Evolutionary conservation across 129 eudicot species (phyloP), one percentile per base, ranked within the genome.

Genomic region (Artemisia annua): DNA sequence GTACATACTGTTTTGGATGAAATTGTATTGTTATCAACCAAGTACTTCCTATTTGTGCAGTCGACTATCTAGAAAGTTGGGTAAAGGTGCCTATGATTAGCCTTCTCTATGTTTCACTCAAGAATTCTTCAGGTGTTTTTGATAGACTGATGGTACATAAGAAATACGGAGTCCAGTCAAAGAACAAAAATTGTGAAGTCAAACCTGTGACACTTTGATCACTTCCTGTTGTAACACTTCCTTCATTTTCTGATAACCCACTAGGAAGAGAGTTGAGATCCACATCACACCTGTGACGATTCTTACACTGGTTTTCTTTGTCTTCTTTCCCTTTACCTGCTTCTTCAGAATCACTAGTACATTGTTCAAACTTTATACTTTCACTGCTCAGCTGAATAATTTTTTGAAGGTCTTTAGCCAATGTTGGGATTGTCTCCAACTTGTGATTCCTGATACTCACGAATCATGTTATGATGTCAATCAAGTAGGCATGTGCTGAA

Each of bases 221-320:
- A 49, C 69, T 81, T n/a, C n/a, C n/a, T n/a, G n/a, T n/a, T n/a
- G n/a, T n/a, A n/a, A n/a, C n/a, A n/a, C n/a, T n/a, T 82, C 57
- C 89, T 48, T 85, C 80, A 75, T 75, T 72, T 46, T 75, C 82
- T 10, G 84, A 63, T 12, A 57, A 61, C 28, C 77, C 72, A 39
- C 51, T 67, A 56, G 89, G 89, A 58, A 82, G 74, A 64, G 67
- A 63, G 60, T 85, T 85, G 53, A 85, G 86, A 78, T 85, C 89
- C 50, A 82, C 63, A 53, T 72, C 75, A 75, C 46, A 75, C 72
- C 28, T 71, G 74, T 75, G 81, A 74, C 71, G 65, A 67, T 61
- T 68, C 73, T 67, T 57, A 51, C n/a, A 48, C 57, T 30, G 73
- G 5, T 57, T 48, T 50, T 70, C 79, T 46, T 69, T 63, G 61